Percentiles rank a stretch among this genome's conserved stretches.
Conservation (phyloP, 768 basidiomycete genomes). For the Austroboletus festivus region DNA sequence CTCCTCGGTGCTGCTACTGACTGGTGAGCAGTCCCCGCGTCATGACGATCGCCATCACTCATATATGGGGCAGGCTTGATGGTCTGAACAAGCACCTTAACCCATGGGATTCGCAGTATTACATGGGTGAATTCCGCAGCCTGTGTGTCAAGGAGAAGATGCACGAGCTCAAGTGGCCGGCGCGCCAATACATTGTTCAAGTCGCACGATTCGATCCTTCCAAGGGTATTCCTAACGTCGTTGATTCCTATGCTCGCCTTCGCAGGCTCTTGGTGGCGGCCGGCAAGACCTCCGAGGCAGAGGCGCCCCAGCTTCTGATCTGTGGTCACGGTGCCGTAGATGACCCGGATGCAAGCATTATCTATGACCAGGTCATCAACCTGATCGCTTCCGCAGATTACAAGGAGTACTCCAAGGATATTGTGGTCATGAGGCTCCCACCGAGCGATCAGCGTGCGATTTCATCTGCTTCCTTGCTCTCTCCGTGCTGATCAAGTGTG, state of each 20-base stretch:
- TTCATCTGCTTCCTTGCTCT: not conserved
- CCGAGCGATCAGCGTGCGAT: slow-evolving; percentile 81
- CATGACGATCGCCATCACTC: slow-evolving; percentile 3
- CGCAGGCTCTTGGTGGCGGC: slow-evolving; percentile 56
- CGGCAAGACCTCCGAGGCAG: slow-evolving; percentile 43
- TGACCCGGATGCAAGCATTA: slow-evolving; percentile 92
- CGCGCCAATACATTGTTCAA: slow-evolving; percentile 84
- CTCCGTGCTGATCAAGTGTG: slow-evolving; percentile 4
- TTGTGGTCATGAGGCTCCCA: slow-evolving; percentile 73
- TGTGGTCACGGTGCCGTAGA: slow-evolving; percentile 94
- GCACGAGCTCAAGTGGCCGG: slow-evolving; percentile 74
- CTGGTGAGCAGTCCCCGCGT: slow-evolving; percentile 46
- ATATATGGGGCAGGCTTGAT: slow-evolving; percentile 59
- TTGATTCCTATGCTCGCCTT: slow-evolving; percentile 86
- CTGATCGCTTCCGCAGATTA: slow-evolving; percentile 53
- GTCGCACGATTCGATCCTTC: slow-evolving; percentile 94
- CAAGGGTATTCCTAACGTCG: slow-evolving; percentile 78
- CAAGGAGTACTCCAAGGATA: slow-evolving; percentile 54
- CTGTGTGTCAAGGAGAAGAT: slow-evolving; percentile 79
- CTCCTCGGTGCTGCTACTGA: slow-evolving; percentile 84
- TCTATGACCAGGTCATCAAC: slow-evolving; percentile 76
- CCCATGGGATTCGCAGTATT: slow-evolving; percentile 79
- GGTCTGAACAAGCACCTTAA: slow-evolving; percentile 89
- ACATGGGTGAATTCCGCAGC: slow-evolving; percentile 85
- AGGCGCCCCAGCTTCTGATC: slow-evolving; percentile 71